Base-by-base conservation (phyloP, 495 filamentous ascomycete genomes). In the Stereocaulon alpinum region DNA sequence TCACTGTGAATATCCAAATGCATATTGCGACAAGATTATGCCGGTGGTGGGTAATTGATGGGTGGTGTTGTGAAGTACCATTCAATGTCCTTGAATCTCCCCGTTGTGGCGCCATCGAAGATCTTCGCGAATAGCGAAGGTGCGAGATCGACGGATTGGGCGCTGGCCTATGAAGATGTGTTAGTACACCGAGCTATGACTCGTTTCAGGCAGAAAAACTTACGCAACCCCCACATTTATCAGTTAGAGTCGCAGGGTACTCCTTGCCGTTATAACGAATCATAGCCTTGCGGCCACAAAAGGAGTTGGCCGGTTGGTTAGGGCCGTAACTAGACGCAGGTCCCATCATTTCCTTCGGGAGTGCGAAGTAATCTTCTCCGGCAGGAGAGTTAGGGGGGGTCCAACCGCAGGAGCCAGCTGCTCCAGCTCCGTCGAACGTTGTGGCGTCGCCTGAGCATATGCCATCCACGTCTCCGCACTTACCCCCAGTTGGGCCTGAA, bases 151-250 rank as follows among this genome's bases (percentile, higher is more conserved):
- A 80, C 68, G 51, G 71, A 73, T 61, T 44, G 50, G 55, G 68
- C 61, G 57, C 70, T 27, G 17, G 53, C 56, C 30, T 57, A 30
- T 37, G 20, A 15, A 2, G 12, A 18, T 14, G 30, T n/a, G 17
- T 57, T 52, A 48, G 48, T 11, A 40, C 18, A 14, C 11, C 20
- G n/a, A 11, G 10, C 18, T 10, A 50, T 4, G 7, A 9, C 10
- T 42, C 18, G 15, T 22, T 5, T 20, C 9, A 11, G 15, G 18
- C 18, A 40, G 40, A 45, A 22, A 15, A 24, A 49, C 61, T 63
- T 24, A 51, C 58, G 66, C 88, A 91, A 66, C 86, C 85, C 68
- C 79, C 79, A 76, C 88, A 92, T 73, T 87, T 86, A 78, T 92
- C 88, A 43, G 80, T 81, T 50, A 89, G 80, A 14, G 56, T 76